Evolutionary conservation across 202 grass and related monocot genomes (phyloP).

Genomic region (Hordeum pubiflorum): DNA sequence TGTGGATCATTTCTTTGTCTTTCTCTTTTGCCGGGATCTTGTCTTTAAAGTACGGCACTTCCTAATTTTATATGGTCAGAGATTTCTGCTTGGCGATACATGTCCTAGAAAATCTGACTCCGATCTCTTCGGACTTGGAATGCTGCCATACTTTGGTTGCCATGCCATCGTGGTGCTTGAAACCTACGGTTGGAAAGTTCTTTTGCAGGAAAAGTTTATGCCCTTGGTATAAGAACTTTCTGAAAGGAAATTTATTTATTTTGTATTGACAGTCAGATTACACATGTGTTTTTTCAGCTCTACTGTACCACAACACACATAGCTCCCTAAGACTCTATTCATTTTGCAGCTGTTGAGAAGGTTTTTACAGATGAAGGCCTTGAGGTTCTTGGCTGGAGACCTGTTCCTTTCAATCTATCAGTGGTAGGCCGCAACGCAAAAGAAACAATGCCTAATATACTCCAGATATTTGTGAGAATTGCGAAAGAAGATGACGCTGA

Average conservation of each 20-base stretch:
- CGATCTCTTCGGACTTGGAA: not conserved
- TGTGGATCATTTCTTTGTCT: constrained; percentile 6
- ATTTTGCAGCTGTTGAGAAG: constrained; percentile 62
- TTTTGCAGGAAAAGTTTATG: constrained; percentile 11
- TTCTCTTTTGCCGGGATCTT: not conserved
- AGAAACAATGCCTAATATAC: constrained; percentile 92
- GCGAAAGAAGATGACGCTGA: constrained; percentile 81
- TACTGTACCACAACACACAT: not conserved
- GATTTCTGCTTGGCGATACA: constrained; percentile 4
- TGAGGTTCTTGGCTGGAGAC: constrained; percentile 91
- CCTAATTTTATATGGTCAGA: not conserved
- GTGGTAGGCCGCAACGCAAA: constrained; percentile 86
- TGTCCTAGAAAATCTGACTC: constrained; percentile 10
- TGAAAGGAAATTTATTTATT: not conserved
- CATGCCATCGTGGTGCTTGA: not conserved
- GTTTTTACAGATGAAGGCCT: constrained; percentile 79
- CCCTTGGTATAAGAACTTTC: not conserved
- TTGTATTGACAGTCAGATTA: not conserved
- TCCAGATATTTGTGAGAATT: constrained; percentile 86
- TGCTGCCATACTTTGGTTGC: constrained; percentile 9
- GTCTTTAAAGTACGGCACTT: not conserved
- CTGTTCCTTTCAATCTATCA: constrained; percentile 71
- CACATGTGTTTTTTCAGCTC: not conserved
- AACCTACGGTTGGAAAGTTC: not conserved
- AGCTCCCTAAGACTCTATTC: not conserved